phyloP scores from a whole-genome alignment of 208 protist species.

The Borovskyia barvae region DNA sequence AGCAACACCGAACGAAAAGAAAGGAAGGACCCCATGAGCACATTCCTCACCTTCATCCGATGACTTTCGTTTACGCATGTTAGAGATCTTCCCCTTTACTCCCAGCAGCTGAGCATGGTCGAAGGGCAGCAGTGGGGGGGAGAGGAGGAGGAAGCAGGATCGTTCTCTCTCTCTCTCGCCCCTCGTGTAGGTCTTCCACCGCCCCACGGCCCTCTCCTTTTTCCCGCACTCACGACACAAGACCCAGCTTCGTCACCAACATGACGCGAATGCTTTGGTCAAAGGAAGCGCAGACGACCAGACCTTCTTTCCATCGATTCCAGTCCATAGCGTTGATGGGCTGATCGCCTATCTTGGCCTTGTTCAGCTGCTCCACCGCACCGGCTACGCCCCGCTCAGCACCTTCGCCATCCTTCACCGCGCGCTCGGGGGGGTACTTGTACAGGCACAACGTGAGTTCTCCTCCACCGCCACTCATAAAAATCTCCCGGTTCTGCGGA shows the following conservation, averaged over 20 bases:
- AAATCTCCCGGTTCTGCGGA: conserved; percentile 93
- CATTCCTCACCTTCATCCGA: no score
- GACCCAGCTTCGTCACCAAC: conserved; percentile 80
- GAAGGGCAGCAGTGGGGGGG: no score
- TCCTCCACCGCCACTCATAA: conserved; percentile 86
- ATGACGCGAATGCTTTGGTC: conserved; percentile 88
- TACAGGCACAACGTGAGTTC: conserved; percentile 88
- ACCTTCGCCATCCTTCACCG: conserved; percentile 67
- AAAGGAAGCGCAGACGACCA: conserved; percentile 81
- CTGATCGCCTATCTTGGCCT: conserved; percentile 81
- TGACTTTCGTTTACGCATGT: no score
- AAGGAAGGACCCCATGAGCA: no score
- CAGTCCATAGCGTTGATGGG: conserved; percentile 88
- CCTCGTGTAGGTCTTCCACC: no score
- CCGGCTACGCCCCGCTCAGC: conserved; percentile 73
- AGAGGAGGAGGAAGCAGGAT: no score
- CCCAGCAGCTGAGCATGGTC: no score
- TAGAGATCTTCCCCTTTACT: no score
- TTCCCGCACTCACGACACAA: conserved; percentile 39
- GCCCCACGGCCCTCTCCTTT: not conserved
- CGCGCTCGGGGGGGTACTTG: conserved; percentile 85
- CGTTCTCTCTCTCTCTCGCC: no score
- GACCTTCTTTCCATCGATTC: conserved; percentile 77
- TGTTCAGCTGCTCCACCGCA: conserved; percentile 76
- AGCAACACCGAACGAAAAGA: no score